phyloP scores from a whole-genome alignment of 495 filamentous ascomycete genomes.

The Lophiotrema nucula region DNA sequence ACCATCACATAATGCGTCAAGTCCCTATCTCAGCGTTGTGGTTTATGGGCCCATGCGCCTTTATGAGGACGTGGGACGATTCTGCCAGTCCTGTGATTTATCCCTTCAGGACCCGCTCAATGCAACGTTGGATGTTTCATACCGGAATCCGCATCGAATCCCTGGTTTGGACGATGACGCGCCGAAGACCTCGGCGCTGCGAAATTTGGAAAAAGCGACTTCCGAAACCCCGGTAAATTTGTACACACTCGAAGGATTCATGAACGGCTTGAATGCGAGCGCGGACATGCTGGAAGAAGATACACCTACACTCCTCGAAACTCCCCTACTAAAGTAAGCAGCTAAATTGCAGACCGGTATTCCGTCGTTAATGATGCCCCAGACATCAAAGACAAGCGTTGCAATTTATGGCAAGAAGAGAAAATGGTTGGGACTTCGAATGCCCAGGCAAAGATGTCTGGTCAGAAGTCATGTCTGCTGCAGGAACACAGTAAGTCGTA shows the following conservation, averaged over 20 bases:
- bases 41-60: constrained; percentile 3
- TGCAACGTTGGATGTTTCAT: constrained; percentile 10
- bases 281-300: not conserved
- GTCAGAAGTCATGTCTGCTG: not conserved
- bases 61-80: constrained; percentile 4
- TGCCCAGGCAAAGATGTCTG: constrained; percentile 5
- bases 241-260: not conserved
- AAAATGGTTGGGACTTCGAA: constrained; percentile 3
- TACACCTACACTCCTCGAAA: not conserved
- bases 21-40: not conserved
- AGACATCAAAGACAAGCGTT: constrained; percentile 26
- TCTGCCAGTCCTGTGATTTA: constrained; percentile 1
- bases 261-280: not conserved
- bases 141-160: constrained; percentile 22
- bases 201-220: not conserved
- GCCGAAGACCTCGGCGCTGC: not conserved
- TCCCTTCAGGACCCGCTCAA: constrained; percentile 21
- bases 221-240: not conserved
- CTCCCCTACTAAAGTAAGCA: not conserved
- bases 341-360: not conserved
- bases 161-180: not conserved
- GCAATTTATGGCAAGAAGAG: constrained; percentile 18
- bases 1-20: not conserved
- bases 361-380: not conserved
- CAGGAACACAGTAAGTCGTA: not conserved